These are phyloP conservation scores for Globisporangium emineosum DNA, from an alignment of 352 stramenopile species.

Conservation along the genomic window DNA sequence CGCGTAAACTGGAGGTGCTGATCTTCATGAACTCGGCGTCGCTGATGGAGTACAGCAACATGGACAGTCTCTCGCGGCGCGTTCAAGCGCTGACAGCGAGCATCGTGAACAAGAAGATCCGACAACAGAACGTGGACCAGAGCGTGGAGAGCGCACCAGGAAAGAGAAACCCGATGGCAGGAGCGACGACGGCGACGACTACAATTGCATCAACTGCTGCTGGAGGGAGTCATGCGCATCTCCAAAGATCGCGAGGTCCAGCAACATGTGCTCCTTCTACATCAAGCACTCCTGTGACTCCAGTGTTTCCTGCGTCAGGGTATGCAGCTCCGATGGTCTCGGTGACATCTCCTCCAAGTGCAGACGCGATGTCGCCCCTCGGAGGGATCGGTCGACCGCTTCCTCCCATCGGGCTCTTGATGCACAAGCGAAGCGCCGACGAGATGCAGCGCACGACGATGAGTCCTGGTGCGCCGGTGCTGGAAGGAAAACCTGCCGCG, in stretches of 20 bases:
- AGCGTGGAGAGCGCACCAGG: neutral
- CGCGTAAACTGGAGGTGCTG: constrained; percentile 79
- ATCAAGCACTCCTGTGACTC: neutral
- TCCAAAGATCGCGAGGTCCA: neutral
- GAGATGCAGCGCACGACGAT: constrained; percentile 38
- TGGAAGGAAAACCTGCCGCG: constrained; percentile 19
- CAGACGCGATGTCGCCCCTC: constrained; percentile 2
- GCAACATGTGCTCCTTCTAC: neutral
- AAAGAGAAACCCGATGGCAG: neutral
- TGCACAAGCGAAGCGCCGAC: constrained; percentile 33
- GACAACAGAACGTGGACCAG: constrained; percentile 32
- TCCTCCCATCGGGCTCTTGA: constrained; percentile 34
- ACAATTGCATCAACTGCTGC: neutral
- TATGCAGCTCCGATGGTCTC: neutral
- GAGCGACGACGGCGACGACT: neutral
- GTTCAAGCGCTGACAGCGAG: constrained; percentile 75
- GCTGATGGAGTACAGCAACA: constrained; percentile 77
- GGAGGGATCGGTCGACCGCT: constrained; percentile 16
- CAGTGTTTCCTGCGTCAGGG: neutral
- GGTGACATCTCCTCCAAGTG: neutral
- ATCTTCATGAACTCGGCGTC: constrained; percentile 83
- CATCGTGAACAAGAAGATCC: constrained; percentile 87
- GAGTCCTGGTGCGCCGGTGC: constrained; percentile 16
- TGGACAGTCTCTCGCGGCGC: constrained; percentile 71
- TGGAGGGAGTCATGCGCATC: neutral